Conservation (phyloP, 768 basidiomycete genomes). For the Boletellus ananas region DNA sequence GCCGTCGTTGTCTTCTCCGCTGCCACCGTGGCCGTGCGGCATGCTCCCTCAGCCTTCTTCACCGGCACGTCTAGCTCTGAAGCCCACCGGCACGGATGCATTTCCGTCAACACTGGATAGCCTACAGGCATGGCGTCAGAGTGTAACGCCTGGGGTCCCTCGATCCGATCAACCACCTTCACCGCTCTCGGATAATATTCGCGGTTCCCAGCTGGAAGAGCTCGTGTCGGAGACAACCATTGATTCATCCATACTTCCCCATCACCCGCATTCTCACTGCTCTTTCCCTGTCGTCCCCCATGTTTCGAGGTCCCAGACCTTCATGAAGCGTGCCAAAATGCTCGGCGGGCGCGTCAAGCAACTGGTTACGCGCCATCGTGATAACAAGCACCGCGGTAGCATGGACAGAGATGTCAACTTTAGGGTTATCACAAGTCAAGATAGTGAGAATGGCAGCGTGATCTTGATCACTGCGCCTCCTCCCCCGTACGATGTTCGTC, state of each 20-base stretch:
- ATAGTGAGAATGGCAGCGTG: slow-evolving; percentile 31
- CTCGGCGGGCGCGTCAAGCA: slow-evolving; percentile 29
- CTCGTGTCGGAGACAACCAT: slow-evolving; percentile 3
- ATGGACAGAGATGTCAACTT: slow-evolving; percentile 21
- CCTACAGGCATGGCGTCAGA: slow-evolving; percentile 30
- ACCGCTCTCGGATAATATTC: slow-evolving; percentile 13
- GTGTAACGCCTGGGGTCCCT: slow-evolving; percentile 15
- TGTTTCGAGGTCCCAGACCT: slow-evolving; percentile 10
- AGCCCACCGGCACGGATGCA: slow-evolving; percentile 29
- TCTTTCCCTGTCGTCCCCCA: slow-evolving; percentile 1
- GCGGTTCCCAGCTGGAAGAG: slow-evolving; percentile 5
- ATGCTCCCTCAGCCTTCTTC: slow-evolving; percentile 15
- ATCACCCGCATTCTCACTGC: slow-evolving; percentile 3
- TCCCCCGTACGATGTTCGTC: slow-evolving; percentile 20
- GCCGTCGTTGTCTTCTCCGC: slow-evolving; percentile 8
- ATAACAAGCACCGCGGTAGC: slow-evolving; percentile 9
- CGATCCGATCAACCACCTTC: slow-evolving; percentile 15
- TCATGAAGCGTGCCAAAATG: slow-evolving; percentile 27
- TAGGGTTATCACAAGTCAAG: slow-evolving; percentile 19
- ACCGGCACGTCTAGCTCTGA: slow-evolving; percentile 17
- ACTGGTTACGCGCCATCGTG: slow-evolving; percentile 17
- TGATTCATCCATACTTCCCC: slow-evolving; percentile 6
- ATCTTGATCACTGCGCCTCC: slow-evolving; percentile 30
- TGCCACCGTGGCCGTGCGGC: slow-evolving; percentile 8
- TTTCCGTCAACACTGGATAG: slow-evolving; percentile 30